Base-by-base conservation (phyloP, 2,329 filamentous ascomycete species). In the Calonectria pseudoturangicola region DNA sequence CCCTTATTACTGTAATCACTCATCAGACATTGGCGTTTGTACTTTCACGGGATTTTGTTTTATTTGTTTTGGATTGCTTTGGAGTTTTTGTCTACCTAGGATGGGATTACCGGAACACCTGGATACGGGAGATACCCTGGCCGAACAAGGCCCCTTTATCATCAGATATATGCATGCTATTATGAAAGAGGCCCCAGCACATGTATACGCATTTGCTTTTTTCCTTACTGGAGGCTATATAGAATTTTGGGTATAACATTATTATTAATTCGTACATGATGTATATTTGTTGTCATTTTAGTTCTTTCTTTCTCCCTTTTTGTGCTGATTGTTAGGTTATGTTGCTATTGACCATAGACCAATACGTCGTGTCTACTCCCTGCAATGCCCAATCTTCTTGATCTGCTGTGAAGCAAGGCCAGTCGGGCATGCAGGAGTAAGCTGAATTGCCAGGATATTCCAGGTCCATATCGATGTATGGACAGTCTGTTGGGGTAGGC, bases 301-400 rank as follows among this genome's bases (percentile, higher is more conserved):
- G 6, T 33, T 21, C 18, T 27, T 33, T 21, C 18, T n/a, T 48
- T 39, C 21, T 50, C 8, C 21, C 28, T 33, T 0, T 27, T 21
- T 25, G 21, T 5, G 36, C 10, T 25, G 21, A 58, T 5, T 1
- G 9, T 28, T 41, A 77, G 4, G 64, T 56, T 56, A 79, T 75
- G 54, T 73, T 74, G 36, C 47, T 78, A 41, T 82, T 83, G 51
- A 84, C 65, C 71, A 83, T 79, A 4, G 81, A 80, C 82, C 82
- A 84, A 47, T 82, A 83, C 1, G 81, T 80, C 15, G 82, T 83
- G 65, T 86, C 85, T 3, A 86, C 81, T 4, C 83, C 84, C 66
- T 86, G 85, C 12, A 86, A 81, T 2, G 83, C 82, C 85, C 85
- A 86, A 28, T 85, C 79, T 18, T 84, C 82, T 0, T 81, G 77